These are phyloP conservation scores for Tetrahymena borealis DNA, from an alignment of 73 alveolate genomes.

Conservation along the genomic window DNA sequence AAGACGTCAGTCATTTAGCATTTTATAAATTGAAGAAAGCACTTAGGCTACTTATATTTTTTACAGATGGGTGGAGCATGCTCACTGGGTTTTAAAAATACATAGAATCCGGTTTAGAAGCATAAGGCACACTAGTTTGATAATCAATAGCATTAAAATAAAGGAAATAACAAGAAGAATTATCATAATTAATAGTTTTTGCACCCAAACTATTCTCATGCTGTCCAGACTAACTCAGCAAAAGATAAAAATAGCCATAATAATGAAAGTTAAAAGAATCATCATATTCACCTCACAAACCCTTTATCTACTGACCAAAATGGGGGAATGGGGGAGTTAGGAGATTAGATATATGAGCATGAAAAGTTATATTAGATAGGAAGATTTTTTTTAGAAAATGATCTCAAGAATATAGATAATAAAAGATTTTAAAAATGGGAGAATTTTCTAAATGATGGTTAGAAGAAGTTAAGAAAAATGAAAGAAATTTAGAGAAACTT, in stretches of 20 bases:
- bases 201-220: no score
- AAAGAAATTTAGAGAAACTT: not conserved
- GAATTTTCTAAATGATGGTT: not conserved
- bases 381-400: not conserved
- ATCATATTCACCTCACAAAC: not conserved
- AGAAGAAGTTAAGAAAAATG: not conserved
- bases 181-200: not conserved
- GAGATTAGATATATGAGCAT: not conserved
- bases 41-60: not conserved
- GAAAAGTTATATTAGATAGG: not conserved
- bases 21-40: no score
- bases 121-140: not conserved
- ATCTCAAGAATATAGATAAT: not conserved
- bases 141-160: not conserved
- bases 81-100: not conserved
- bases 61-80: not conserved
- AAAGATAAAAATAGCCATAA: not conserved
- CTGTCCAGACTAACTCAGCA: not conserved
- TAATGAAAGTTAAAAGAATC: not conserved
- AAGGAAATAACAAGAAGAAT: not conserved
- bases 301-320: not conserved
- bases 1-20: no score
- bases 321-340: not conserved
- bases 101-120: not conserved
- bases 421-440: not conserved